These are phyloP conservation scores for Aspergillus eucalypticola DNA, from an alignment of 2,329 filamentous ascomycete species.

Conservation along the genomic window DNA sequence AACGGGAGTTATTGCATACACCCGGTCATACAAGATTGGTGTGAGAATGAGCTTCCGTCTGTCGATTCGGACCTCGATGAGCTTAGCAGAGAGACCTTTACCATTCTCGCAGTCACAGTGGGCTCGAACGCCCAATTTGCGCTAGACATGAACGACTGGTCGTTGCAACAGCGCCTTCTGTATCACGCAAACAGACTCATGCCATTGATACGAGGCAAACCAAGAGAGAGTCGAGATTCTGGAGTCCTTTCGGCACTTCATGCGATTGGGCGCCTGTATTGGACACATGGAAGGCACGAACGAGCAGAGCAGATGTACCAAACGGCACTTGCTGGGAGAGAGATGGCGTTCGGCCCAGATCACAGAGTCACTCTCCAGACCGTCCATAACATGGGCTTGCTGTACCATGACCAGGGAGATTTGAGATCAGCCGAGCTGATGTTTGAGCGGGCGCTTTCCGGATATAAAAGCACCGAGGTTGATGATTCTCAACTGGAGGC, in stretches of 20 bases:
- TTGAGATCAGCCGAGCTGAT: neutral
- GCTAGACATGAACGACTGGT: neutral
- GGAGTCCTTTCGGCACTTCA: neutral
- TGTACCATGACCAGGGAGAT: neutral
- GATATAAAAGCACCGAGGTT: neutral
- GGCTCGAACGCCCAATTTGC: neutral
- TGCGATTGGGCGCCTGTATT: neutral
- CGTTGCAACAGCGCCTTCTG: conserved; percentile 21
- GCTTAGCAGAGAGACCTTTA: neutral
- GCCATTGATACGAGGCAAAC: no score
- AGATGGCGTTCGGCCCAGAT: conserved; percentile 23
- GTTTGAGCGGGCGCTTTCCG: neutral
- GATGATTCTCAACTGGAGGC: neutral
- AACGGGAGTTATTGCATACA: neutral
- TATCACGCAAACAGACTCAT: conserved; percentile 16
- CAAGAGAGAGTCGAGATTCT: neutral
- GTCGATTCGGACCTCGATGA: neutral
- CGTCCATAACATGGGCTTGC: neutral
- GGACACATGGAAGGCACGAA: neutral
- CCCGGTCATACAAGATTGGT: conserved; percentile 3
- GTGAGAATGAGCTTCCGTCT: neutral
- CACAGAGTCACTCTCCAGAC: conserved; percentile 19
- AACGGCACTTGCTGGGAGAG: neutral
- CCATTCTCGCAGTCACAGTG: neutral
- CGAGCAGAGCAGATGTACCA: neutral